Evolutionary conservation across 1,284 basidiomycete genomes (phyloP).

Genomic region (Bjerkandera adusta): DNA sequence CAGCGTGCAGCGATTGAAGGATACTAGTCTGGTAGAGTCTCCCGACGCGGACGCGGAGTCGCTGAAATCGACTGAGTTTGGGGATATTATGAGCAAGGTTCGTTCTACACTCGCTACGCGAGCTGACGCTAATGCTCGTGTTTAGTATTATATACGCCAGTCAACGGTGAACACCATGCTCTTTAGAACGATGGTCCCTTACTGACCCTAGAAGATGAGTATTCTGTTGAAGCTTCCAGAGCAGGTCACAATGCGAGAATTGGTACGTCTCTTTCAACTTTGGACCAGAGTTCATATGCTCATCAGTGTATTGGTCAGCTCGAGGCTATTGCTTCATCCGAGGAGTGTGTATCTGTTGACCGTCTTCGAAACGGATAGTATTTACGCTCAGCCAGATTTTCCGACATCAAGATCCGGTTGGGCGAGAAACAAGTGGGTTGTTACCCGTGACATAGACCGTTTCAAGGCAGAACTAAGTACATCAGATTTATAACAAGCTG

Average conservation of each 20-base stretch:
- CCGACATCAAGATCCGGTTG: slow-evolving; percentile 60
- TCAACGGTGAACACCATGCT: slow-evolving; percentile 50
- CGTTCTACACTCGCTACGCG: slow-evolving; percentile 10
- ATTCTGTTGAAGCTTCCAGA: slow-evolving; percentile 59
- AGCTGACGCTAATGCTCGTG: slow-evolving; percentile 2
- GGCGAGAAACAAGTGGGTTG: slow-evolving; percentile 64
- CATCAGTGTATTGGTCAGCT: slow-evolving; percentile 47
- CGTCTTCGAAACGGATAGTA: slow-evolving; percentile 1
- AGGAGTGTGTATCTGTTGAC: slow-evolving; percentile 52
- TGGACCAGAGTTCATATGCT: slow-evolving; percentile 14
- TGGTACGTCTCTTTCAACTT: slow-evolving; percentile 43
- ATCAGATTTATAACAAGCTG: slow-evolving; percentile 62
- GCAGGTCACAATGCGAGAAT: slow-evolving; percentile 53
- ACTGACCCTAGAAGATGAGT: slow-evolving; percentile 58
- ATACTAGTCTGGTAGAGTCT: slow-evolving; percentile 57
- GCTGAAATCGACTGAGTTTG: slow-evolving; percentile 66
- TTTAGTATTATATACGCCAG: slow-evolving; percentile 73
- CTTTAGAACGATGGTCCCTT: not conserved
- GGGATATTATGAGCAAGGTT: slow-evolving; percentile 85
- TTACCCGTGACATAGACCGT: slow-evolving; percentile 26
- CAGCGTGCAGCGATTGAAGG: slow-evolving; percentile 57
- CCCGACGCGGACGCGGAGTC: slow-evolving; percentile 32
- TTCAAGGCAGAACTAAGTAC: not conserved
- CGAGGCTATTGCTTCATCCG: slow-evolving; percentile 60
- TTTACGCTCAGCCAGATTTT: slow-evolving; percentile 61